phyloP scores from a whole-genome alignment of 2,329 filamentous ascomycete species.

The Talaromyces sp. region DNA sequence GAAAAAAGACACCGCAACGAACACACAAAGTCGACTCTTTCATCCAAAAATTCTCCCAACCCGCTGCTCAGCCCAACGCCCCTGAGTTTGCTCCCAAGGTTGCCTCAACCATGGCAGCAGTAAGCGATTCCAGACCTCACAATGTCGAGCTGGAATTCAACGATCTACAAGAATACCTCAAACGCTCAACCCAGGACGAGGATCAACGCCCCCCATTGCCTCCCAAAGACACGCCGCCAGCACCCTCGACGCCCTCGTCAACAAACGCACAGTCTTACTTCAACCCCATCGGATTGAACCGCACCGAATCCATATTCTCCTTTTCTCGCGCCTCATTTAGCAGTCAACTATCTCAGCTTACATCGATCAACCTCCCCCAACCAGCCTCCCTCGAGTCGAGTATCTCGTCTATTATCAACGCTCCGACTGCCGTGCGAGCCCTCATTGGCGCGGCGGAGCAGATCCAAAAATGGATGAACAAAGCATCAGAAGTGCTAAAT shows the following conservation, averaged over 20 bases:
- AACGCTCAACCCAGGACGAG: conserved; percentile 28
- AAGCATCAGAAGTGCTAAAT: conserved; percentile 80
- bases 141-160: conserved; percentile 19
- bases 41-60: not conserved
- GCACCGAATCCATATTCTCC: conserved; percentile 86
- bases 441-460: conserved; percentile 84
- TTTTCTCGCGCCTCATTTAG: conserved; percentile 88
- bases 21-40: not conserved
- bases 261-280: conserved; percentile 33
- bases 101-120: conserved; percentile 24
- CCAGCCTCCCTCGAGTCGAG: conserved; percentile 75
- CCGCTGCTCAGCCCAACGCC: not conserved
- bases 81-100: conserved; percentile 6
- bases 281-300: conserved; percentile 44
- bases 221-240: conserved; percentile 29
- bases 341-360: conserved; percentile 86
- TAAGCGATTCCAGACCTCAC: conserved; percentile 13
- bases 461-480: conserved; percentile 88
- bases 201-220: conserved; percentile 25
- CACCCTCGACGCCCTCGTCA: conserved; percentile 22
- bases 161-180: conserved; percentile 38
- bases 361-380: conserved; percentile 81
- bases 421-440: conserved; percentile 74
- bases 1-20: not conserved
- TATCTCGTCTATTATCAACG: conserved; percentile 78